A percentile compares a stretch with the other conserved stretches of the same genome.
These are phyloP conservation scores for Cladosporium austrohemisphaericum DNA, from an alignment of 2,329 filamentous ascomycete genomes.

Conservation along the genomic window DNA sequence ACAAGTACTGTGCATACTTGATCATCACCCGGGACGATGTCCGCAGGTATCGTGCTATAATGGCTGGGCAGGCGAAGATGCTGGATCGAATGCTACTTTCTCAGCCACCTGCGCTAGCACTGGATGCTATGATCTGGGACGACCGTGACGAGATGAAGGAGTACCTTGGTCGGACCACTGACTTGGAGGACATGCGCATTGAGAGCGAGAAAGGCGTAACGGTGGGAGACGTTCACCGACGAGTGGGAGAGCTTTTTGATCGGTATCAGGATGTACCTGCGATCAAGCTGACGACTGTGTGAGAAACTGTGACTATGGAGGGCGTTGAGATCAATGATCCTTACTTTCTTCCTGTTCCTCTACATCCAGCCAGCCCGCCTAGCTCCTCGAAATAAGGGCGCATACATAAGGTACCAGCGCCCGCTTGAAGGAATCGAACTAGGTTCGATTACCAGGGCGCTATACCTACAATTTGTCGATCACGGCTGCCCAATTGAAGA, in stretches of 20 bases:
- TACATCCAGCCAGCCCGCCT: no score
- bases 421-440: no score
- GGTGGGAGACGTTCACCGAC: slow-evolving; percentile 21
- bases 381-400: no score
- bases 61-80: slow-evolving; percentile 13
- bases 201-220: slow-evolving; percentile 21
- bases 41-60: slow-evolving; percentile 10
- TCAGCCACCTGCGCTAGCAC: slow-evolving; percentile 20
- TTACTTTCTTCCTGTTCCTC: no score
- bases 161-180: slow-evolving; percentile 21
- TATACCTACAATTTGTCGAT: no score
- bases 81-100: slow-evolving; percentile 24
- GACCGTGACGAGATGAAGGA: slow-evolving; percentile 25
- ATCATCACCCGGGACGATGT: slow-evolving; percentile 22
- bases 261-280: slow-evolving; percentile 23
- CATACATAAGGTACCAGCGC: no score
- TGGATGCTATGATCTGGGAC: slow-evolving; percentile 23
- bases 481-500: no score
- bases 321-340: no score
- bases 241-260: slow-evolving; percentile 21
- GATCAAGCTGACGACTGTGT: slow-evolving; percentile 25
- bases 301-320: no score
- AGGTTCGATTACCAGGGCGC: no score
- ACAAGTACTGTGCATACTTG: slow-evolving; percentile 22
- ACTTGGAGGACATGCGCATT: slow-evolving; percentile 19